These are phyloP conservation scores for Microdochium nivale DNA, from an alignment of 2,329 filamentous ascomycete genomes.

Conservation along the genomic window DNA sequence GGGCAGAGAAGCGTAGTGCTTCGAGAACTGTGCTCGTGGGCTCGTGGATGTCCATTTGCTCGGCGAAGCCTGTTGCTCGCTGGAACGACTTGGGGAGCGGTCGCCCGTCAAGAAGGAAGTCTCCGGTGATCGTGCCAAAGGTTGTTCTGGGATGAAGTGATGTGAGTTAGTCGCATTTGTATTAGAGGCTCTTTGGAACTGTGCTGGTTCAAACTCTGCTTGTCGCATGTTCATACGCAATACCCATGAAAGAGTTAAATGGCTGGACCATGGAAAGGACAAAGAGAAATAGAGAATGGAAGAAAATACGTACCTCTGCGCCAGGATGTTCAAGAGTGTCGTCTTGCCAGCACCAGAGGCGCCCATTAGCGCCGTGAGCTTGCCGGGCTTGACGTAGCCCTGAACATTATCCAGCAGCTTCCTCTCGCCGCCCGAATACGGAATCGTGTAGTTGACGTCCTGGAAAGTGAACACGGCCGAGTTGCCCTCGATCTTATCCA, in stretches of 20 bases:
- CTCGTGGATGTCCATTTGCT: constrained; percentile 62
- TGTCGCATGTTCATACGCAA: too few species aligned
- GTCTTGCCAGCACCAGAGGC: constrained; percentile 30
- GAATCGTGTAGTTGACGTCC: constrained; percentile 40
- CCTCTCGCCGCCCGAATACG: constrained; percentile 53
- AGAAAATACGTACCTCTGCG: constrained; percentile 16
- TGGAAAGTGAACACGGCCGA: constrained; percentile 49
- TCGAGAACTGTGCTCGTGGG: constrained; percentile 59
- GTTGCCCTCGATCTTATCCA: constrained; percentile 49
- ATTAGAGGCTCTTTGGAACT: too few species aligned
- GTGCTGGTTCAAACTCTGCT: too few species aligned
- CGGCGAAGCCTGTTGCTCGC: constrained; percentile 62
- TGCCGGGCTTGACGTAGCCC: constrained; percentile 78
- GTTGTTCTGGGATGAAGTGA: constrained; percentile 57
- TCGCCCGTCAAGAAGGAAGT: constrained; percentile 71
- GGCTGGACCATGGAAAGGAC: too few species aligned
- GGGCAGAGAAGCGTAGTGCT: constrained; percentile 56
- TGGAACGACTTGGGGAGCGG: constrained; percentile 69
- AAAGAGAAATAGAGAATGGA: too few species aligned
- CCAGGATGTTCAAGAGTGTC: constrained; percentile 12
- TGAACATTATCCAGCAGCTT: constrained; percentile 68
- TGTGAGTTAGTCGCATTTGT: too few species aligned
- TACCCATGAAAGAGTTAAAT: too few species aligned
- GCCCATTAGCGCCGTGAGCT: constrained; percentile 71
- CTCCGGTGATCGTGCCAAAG: constrained; percentile 67